A percentile compares a stretch with the other conserved stretches of the same genome.
Conservation (phyloP, 2,329 filamentous ascomycete genomes). For the Dothiorella sarmentorum region DNA sequence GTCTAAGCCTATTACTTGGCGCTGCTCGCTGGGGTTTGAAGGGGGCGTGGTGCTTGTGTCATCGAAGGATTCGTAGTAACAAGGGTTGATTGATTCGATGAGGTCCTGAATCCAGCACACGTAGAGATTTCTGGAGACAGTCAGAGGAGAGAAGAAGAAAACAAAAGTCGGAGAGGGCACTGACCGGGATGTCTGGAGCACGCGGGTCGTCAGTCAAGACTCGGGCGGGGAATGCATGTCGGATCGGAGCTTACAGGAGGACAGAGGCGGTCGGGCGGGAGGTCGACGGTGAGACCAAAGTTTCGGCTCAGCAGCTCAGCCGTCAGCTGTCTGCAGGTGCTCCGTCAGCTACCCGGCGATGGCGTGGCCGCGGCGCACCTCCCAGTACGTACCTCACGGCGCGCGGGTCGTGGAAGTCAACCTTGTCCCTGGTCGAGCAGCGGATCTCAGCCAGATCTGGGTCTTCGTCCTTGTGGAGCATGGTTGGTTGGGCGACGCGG, state of each 20-base stretch:
- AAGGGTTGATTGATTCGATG: conserved; percentile 63
- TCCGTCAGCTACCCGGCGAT: conserved; percentile 12
- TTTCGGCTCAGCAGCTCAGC: conserved; percentile 72
- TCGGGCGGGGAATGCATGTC: background rate
- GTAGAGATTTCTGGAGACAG: conserved; percentile 70
- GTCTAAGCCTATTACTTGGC: conserved; percentile 68
- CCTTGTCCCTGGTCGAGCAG: conserved; percentile 48
- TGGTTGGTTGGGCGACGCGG: conserved; percentile 7
- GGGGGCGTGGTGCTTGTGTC: background rate
- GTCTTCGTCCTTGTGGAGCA: conserved; percentile 11
- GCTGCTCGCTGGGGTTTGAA: conserved; percentile 34
- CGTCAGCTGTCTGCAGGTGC: conserved; percentile 62
- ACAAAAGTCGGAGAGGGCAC: background rate
- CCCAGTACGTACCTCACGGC: conserved; percentile 61
- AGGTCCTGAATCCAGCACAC: conserved; percentile 83
- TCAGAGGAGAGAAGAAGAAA: background rate
- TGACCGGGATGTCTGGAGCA: background rate
- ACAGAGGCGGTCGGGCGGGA: conserved; percentile 78
- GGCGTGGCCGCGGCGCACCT: background rate
- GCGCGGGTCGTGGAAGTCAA: conserved; percentile 77
- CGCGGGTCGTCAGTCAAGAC: conserved; percentile 31
- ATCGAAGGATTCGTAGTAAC: conserved; percentile 34
- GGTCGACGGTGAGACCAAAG: conserved; percentile 66
- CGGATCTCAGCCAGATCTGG: conserved; percentile 13
- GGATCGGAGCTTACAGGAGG: conserved; percentile 60